Evolutionary conservation across 2,329 filamentous ascomycete genomes (phyloP).

Genomic region (Lasiodiplodia gonubiensis): DNA sequence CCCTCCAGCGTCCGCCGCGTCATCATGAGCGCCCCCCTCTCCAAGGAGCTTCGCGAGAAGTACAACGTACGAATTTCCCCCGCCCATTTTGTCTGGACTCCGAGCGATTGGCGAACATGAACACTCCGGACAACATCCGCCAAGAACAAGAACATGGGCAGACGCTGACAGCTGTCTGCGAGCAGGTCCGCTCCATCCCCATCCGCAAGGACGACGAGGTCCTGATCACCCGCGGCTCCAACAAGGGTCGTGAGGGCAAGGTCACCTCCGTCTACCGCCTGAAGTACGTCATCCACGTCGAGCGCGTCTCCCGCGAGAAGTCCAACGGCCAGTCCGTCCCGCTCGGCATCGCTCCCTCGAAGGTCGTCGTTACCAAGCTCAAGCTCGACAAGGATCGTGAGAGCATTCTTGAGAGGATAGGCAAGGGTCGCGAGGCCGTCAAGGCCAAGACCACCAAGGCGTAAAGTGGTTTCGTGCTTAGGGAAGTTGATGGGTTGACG

Average conservation of each 20-base stretch:
- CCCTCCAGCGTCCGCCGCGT: slow-evolving; percentile 91
- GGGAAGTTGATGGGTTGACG: slow-evolving; percentile 42
- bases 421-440: slow-evolving; percentile 76
- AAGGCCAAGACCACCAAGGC: slow-evolving; percentile 66
- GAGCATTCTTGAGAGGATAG: slow-evolving; percentile 84
- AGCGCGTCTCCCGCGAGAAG: slow-evolving; percentile 97
- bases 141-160: not conserved
- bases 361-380: slow-evolving; percentile 98
- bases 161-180: slow-evolving; percentile 28
- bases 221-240: slow-evolving; percentile 84
- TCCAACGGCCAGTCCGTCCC: slow-evolving; percentile 94
- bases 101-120: slow-evolving; percentile 7
- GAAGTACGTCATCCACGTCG: slow-evolving; percentile 96
- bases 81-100: slow-evolving; percentile 4
- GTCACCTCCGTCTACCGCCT: slow-evolving; percentile 80
- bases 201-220: slow-evolving; percentile 74
- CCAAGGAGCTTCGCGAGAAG: slow-evolving; percentile 94
- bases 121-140: not conserved
- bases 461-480: slow-evolving; percentile 49
- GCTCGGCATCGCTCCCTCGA: slow-evolving; percentile 92
- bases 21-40: slow-evolving; percentile 77
- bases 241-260: slow-evolving; percentile 99
- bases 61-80: slow-evolving; percentile 76
- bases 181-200: slow-evolving; percentile 87
- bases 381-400: slow-evolving; percentile 96